Evolutionary conservation across 352 stramenopile species (phyloP).

Genomic region (Pythium brachiatum): DNA sequence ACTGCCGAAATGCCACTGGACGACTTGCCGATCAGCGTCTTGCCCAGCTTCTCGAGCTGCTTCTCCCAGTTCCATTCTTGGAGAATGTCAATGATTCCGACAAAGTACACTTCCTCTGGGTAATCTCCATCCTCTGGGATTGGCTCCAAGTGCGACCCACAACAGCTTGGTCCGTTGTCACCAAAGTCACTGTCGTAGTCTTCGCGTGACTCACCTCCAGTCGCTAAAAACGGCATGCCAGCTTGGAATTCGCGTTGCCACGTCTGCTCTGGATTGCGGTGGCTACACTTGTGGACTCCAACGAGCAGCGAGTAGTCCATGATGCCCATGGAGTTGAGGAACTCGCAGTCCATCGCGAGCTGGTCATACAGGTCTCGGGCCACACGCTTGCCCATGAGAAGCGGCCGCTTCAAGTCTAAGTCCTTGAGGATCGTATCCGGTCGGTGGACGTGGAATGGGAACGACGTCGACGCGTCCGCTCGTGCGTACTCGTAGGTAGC

Average conservation of each 20-base stretch:
- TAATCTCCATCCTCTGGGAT: conserved; percentile 27
- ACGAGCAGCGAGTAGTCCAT: conserved; percentile 82
- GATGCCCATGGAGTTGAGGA: conserved; percentile 64
- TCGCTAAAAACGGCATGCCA: conserved; percentile 15
- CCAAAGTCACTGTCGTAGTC: conserved; percentile 6
- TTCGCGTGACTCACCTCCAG: conserved; percentile 8
- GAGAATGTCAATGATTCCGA: conserved; percentile 85
- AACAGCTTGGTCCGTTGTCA: not conserved
- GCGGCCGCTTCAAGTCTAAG: conserved; percentile 47
- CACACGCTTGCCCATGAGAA: conserved; percentile 35
- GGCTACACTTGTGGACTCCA: conserved; percentile 62
- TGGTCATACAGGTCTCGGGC: conserved; percentile 45
- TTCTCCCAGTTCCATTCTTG: conserved; percentile 85
- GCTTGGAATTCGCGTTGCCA: conserved; percentile 17
- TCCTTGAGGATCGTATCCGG: conserved; percentile 74
- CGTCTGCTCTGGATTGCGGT: conserved; percentile 23
- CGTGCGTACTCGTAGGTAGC: conserved; percentile 46
- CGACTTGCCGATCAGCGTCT: conserved; percentile 67
- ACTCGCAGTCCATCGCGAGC: conserved; percentile 53
- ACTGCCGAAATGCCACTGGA: conserved; percentile 64
- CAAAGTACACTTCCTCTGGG: conserved; percentile 66
- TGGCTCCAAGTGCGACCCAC: conserved; percentile 28
- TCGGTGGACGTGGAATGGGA: conserved; percentile 48
- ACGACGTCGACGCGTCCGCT: conserved; percentile 28
- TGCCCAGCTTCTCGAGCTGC: conserved; percentile 69